Base-by-base conservation (phyloP, 768 basidiomycete species). In the Tricholoma bakamatsutake region DNA sequence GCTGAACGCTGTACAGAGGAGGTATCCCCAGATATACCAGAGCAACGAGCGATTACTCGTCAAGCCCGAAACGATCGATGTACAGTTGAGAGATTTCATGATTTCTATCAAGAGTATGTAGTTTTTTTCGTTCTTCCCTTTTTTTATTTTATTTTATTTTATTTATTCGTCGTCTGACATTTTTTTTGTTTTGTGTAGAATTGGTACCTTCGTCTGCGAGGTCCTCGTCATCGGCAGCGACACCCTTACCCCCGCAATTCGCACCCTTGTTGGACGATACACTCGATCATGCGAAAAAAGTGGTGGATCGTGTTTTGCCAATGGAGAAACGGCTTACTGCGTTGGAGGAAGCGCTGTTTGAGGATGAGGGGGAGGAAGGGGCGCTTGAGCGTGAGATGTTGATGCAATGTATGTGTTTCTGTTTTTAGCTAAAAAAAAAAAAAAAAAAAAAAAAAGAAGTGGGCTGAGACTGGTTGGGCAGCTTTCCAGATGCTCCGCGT, bases 21-120 rank as follows among this genome's bases (percentile, higher is more conserved):
- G 89, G 53, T 99, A 99, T 69, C 97, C 97, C 0, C 97, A 99
- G 68, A 94, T 98, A 46, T 99, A 99, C 77, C 88, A 91, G 71
- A 88, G 91, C 4, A 83, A 79, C 31, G 94, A 98, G 58, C 79
- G 97, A 9, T 73, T 98, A 2, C 66, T 93, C 49, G 76, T 98
- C 53, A 82, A 91, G 59, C 90, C 95, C 6, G 88, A 91, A 63
- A 85, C 86, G 1, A 97, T 98, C 59, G 77, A 78, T 31, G 84
- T 98, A 15, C 82, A 87, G 33, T 76, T 97, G 50, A 79, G 91
- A 39, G 97, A 99, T 68, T 99, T 99, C 66, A 93, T 98, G 93
- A 88, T 96, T 63, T 92, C 96, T 1, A 84, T 97, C 55, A 93
- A 97, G 71, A 96, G 96, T 97, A 63, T 52, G 86, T 75, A 28